Base-by-base conservation (phyloP, 768 basidiomycete genomes). In the Psilocybe subaeruginosa region DNA sequence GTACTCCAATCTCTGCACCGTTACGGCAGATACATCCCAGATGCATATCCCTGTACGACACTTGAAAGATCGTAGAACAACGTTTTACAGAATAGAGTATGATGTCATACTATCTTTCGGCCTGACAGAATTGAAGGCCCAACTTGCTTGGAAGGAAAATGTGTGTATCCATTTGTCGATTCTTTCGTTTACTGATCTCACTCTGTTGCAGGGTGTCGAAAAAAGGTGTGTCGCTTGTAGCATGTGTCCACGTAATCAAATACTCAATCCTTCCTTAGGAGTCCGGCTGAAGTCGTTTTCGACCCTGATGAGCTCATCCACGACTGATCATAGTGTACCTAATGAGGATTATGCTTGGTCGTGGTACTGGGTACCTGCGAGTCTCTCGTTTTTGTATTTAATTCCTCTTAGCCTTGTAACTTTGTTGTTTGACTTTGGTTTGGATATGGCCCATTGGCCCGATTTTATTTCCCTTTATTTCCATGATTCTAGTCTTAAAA, bases 121-220 rank as follows among this genome's bases (percentile, higher is more conserved):
- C 2, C 63, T 80, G 33, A 83, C 83, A 0, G 83, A 84, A 62
- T 64, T 83, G 58, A 77, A 73, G 55, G 82, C 80, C 0, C 77
- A 82, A 45, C 73, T 84, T 58, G 68, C 71, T 37, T 84, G 82
- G 82, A 64, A 70, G 52, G 81, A 83, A 39, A 73, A 78, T 57
- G 82, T 84, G 64, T 12, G 81, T 45, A 41, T 45, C 5, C 45
- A 23, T 43, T 27, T 3, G 4, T 23, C 30, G 3, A 1, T 23
- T 23, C 23, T 23, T 23, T 23, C 23, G 23, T 23, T 23, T 23
- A 23, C 23, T 23, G 23, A 23, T 23, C 23, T 23, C 23, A 23
- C 23, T 23, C 23, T 23, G 23, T 23, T 57, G 9, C 27, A 65
- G 60, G 64, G 58, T 27, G 54, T 62, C 12, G 64, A 65, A 33